These are phyloP conservation scores for Hypoxylon rickii DNA, from an alignment of 495 filamentous ascomycete species.

Conservation along the genomic window DNA sequence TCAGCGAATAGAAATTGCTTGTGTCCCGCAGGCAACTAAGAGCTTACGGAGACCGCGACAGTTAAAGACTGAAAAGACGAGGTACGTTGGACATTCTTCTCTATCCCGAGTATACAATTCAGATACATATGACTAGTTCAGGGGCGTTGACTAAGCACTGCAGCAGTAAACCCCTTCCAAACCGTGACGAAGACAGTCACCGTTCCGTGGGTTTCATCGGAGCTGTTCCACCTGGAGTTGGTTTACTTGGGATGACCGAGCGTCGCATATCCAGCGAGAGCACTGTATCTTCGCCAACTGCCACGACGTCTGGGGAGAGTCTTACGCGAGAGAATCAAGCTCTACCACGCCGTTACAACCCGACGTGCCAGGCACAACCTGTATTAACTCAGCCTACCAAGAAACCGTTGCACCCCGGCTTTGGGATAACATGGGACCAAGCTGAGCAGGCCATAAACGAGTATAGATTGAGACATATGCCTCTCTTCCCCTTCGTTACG, in stretches of 20 bases:
- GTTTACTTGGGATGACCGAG: conserved; percentile 6
- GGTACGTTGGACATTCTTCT: conserved; percentile 9
- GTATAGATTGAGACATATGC: conserved; percentile 33
- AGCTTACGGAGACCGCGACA: conserved; percentile 40
- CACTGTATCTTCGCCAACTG: conserved; percentile 6
- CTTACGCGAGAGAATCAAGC: neutral
- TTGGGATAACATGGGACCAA: conserved; percentile 40
- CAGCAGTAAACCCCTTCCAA: neutral
- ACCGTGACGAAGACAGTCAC: too few relatives aligned
- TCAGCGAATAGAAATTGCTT: conserved; percentile 30
- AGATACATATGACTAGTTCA: neutral
- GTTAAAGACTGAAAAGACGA: conserved; percentile 31
- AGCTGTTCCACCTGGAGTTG: conserved; percentile 8
- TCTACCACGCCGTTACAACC: neutral
- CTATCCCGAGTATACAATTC: neutral
- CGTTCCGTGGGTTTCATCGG: too few relatives aligned
- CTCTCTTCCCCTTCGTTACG: conserved; percentile 41
- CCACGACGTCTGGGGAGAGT: neutral
- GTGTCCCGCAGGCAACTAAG: conserved; percentile 37
- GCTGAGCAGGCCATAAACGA: conserved; percentile 37
- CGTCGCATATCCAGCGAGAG: conserved; percentile 2
- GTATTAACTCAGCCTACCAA: neutral
- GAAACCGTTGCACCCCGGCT: conserved; percentile 27
- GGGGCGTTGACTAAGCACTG: conserved; percentile 5
- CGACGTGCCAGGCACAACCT: neutral